Percentiles rank a stretch among this genome's conserved stretches.
Conservation (phyloP, 179 eudicot species). For the Camellia oleifera region DNA sequence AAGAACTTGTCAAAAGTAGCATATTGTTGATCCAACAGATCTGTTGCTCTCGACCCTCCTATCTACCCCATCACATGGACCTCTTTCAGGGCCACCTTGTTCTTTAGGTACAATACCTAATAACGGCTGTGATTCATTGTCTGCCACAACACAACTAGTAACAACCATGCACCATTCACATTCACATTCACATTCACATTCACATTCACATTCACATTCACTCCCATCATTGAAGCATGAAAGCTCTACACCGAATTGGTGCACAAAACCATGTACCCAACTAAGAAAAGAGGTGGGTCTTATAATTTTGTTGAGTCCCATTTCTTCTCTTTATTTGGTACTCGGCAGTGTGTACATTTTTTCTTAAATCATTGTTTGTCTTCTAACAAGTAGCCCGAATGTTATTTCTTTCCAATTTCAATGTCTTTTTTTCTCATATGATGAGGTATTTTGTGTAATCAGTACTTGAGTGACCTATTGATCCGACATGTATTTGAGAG, state of each 20-base stretch:
- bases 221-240: too few relatives aligned
- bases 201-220: background rate
- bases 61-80: background rate
- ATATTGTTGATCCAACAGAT: background rate
- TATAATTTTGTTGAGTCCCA: too few relatives aligned
- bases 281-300: too few relatives aligned
- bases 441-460: too few relatives aligned
- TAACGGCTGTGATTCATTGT: constrained; percentile 4
- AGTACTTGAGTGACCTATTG: too few relatives aligned
- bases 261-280: too few relatives aligned
- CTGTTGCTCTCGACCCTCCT: background rate
- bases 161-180: background rate
- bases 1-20: background rate
- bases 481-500: too few relatives aligned
- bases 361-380: background rate
- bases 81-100: background rate
- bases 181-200: background rate
- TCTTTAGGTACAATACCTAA: background rate
- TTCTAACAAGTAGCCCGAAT: constrained; percentile 2
- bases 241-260: too few relatives aligned
- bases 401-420: background rate
- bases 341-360: too few relatives aligned
- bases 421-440: too few relatives aligned
- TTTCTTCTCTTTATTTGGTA: too few relatives aligned
- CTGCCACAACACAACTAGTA: constrained; percentile 18